phyloP scores from a whole-genome alignment of 768 basidiomycete genomes.

The Pholiota conissans region DNA sequence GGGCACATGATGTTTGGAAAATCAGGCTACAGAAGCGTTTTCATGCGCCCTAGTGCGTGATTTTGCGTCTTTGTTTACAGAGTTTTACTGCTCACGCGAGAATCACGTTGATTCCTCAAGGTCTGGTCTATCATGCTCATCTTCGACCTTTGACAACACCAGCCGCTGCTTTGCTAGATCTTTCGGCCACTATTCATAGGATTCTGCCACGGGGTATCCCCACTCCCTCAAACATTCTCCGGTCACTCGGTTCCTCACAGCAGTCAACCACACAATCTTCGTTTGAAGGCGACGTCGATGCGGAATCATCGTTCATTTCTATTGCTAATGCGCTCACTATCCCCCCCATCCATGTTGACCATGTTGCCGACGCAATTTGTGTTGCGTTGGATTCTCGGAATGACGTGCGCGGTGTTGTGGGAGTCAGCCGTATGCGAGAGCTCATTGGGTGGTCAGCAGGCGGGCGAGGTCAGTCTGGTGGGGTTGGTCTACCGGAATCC shows the following conservation, averaged over 20 bases:
- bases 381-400: constrained; percentile 52
- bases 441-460: constrained; percentile 62
- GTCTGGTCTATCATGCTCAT: constrained; percentile 95
- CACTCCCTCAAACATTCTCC: constrained; percentile 65
- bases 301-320: constrained; percentile 49
- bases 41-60: constrained; percentile 84
- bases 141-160: constrained; percentile 87
- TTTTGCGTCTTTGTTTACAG: constrained; percentile 4
- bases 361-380: constrained; percentile 84
- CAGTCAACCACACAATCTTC: constrained; percentile 7
- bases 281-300: constrained; percentile 20
- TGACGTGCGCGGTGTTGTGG: constrained; percentile 63
- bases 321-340: constrained; percentile 80
- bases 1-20: constrained; percentile 45
- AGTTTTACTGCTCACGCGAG: constrained; percentile 4
- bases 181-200: constrained; percentile 73
- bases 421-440: constrained; percentile 71
- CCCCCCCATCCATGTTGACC: constrained; percentile 94
- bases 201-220: constrained; percentile 57
- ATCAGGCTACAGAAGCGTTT: constrained; percentile 63
- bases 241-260: constrained; percentile 40
- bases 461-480: constrained; percentile 16
- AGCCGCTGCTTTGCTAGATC: constrained; percentile 78
- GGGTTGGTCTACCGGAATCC: constrained; percentile 5
- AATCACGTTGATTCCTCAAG: constrained; percentile 39